Conservation (phyloP, 1,284 basidiomycete species). For the Dichomitus squalens region DNA sequence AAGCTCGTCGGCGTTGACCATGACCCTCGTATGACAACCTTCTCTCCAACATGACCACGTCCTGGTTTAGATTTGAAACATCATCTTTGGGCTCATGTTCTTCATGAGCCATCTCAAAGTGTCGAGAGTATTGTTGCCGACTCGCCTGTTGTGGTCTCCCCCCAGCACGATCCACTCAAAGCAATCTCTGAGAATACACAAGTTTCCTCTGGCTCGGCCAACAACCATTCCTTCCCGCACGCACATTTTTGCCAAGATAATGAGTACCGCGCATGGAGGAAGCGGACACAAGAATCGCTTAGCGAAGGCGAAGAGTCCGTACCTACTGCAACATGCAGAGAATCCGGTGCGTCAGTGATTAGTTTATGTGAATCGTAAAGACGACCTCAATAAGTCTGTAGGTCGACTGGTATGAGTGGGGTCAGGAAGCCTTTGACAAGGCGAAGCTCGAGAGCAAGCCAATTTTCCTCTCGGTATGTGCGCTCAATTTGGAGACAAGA, state of each 20-base stretch:
- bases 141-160: neutral
- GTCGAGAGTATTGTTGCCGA: neutral
- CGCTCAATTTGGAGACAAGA: neutral
- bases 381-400: neutral
- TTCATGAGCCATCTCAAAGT: neutral
- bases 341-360: slow-evolving; percentile 38
- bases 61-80: neutral
- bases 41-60: neutral
- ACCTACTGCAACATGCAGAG: slow-evolving; percentile 45
- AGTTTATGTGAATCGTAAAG: neutral
- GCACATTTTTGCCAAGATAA: neutral
- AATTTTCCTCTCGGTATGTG: slow-evolving; percentile 42
- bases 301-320: slow-evolving; percentile 43
- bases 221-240: neutral
- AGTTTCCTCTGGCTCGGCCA: neutral
- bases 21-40: neutral
- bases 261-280: neutral
- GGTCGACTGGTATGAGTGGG: slow-evolving; percentile 48
- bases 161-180: neutral
- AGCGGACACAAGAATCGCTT: slow-evolving; percentile 33
- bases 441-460: slow-evolving; percentile 42
- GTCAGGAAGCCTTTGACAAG: slow-evolving; percentile 40
- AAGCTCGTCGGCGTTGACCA: no score
- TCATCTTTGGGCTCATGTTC: no score
- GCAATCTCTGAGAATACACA: neutral